A percentile compares a stretch with the other conserved stretches of the same genome.
phyloP scores from a whole-genome alignment of 2,329 filamentous ascomycete genomes.

The Beauveria scarabaeidicola region DNA sequence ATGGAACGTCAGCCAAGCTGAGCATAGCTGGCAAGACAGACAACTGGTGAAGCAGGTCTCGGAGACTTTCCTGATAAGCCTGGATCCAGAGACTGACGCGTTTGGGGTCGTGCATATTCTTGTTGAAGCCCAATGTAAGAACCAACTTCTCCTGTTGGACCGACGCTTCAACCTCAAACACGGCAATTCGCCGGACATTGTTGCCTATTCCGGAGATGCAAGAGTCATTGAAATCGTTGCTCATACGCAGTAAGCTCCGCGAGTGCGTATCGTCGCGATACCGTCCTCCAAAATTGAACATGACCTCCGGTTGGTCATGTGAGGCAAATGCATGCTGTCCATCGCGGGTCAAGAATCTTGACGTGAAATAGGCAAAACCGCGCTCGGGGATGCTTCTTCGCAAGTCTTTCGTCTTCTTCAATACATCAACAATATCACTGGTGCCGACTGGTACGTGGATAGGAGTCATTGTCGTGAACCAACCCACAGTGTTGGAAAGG shows the following conservation, averaged over 20 bases:
- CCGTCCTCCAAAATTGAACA: conserved; percentile 37
- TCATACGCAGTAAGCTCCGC: neutral
- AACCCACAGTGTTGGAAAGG: conserved; percentile 27
- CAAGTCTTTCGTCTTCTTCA: conserved; percentile 17
- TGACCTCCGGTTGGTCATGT: conserved; percentile 29
- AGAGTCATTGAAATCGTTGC: neutral
- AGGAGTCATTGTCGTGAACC: conserved; percentile 26
- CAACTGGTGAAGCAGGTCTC: neutral
- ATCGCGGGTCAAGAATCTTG: conserved; percentile 8
- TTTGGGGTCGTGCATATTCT: neutral
- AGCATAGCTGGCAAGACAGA: neutral
- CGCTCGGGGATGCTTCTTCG: conserved; percentile 13
- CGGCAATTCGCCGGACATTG: neutral
- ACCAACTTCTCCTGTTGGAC: neutral
- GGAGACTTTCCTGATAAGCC: neutral
- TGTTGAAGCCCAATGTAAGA: neutral
- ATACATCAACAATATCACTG: conserved; percentile 3
- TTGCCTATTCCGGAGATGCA: neutral
- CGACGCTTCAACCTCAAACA: neutral
- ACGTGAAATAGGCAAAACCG: conserved; percentile 17
- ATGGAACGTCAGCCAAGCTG: neutral
- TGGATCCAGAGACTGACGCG: neutral
- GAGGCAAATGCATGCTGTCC: neutral
- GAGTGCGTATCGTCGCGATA: conserved; percentile 22
- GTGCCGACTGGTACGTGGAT: neutral